Conservation (phyloP, 2,329 filamentous ascomycete species). For the Fusarium caatingaense region DNA sequence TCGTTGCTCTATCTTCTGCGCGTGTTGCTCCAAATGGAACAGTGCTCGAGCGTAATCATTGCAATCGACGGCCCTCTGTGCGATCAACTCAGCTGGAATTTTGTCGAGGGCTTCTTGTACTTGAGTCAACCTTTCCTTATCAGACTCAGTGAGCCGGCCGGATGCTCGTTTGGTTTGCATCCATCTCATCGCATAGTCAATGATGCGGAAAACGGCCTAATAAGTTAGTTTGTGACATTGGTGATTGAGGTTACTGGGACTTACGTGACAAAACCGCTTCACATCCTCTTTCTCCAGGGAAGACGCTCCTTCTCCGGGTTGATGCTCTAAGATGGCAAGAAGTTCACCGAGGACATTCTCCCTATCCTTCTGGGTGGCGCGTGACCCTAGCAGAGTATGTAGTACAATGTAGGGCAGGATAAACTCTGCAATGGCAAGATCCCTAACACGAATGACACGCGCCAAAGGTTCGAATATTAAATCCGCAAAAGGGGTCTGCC, state of each 20-base stretch:
- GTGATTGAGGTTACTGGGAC: constrained; percentile 33
- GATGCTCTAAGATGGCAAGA: constrained; percentile 76
- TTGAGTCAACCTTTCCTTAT: constrained; percentile 62
- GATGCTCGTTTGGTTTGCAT: constrained; percentile 74
- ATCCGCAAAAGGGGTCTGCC: constrained; percentile 77
- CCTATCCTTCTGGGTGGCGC: constrained; percentile 68
- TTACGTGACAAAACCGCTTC: constrained; percentile 87
- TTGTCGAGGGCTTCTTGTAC: constrained; percentile 65
- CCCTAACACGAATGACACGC: constrained; percentile 85
- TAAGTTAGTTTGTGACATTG: constrained; percentile 23
- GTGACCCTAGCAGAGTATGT: constrained; percentile 82
- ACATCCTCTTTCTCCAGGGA: constrained; percentile 78
- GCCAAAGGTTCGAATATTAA: constrained; percentile 85
- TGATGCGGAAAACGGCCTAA: constrained; percentile 85
- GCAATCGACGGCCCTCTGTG: constrained; percentile 89
- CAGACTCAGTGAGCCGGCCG: constrained; percentile 48
- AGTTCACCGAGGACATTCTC: constrained; percentile 78
- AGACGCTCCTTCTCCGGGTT: constrained; percentile 60
- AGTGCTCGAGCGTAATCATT: constrained; percentile 91
- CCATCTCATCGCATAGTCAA: constrained; percentile 95
- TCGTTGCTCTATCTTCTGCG: constrained; percentile 63
- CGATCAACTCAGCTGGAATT: constrained; percentile 80
- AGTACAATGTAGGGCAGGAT: constrained; percentile 88
- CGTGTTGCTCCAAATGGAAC: constrained; percentile 95
- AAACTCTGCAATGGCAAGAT: constrained; percentile 87